phyloP scores from a whole-genome alignment of 352 stramenopile genomes.

The Globisporangium orthogonon region DNA sequence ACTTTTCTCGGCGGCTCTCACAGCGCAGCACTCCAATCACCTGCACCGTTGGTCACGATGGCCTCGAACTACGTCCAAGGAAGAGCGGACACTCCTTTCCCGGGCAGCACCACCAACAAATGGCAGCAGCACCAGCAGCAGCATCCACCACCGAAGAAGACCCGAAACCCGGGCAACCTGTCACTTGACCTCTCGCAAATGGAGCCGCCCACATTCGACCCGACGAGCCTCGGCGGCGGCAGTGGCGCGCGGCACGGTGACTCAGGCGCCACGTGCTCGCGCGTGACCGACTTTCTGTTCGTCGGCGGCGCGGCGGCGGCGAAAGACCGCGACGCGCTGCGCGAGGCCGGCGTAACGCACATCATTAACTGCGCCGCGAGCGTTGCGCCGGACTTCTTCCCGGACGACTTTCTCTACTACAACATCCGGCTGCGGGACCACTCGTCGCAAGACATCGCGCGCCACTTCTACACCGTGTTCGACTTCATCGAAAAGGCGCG shows the following conservation, averaged over 20 bases:
- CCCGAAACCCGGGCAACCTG: conserved; percentile 74
- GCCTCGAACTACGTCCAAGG: neutral
- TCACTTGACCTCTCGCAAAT: conserved; percentile 79
- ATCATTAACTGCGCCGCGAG: conserved; percentile 86
- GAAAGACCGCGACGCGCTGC: conserved; percentile 68
- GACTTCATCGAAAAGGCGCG: conserved; percentile 84
- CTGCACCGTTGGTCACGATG: neutral
- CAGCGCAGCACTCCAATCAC: conserved; percentile 22
- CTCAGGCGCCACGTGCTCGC: conserved; percentile 65
- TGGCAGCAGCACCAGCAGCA: conserved; percentile 7
- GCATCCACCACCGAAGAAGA: conserved; percentile 27
- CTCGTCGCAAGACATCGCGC: conserved; percentile 77
- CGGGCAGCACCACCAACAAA: too few species aligned
- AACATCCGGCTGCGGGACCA: conserved; percentile 87
- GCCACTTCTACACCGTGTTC: conserved; percentile 86
- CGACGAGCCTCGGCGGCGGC: conserved; percentile 8
- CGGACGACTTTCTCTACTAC: conserved; percentile 79
- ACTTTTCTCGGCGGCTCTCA: conserved; percentile 2
- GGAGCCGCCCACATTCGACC: conserved; percentile 32
- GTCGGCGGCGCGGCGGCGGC: conserved; percentile 77
- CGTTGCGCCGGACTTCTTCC: conserved; percentile 68
- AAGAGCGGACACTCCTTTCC: neutral
- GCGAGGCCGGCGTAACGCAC: conserved; percentile 77
- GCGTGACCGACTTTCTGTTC: conserved; percentile 84
- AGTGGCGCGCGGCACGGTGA: conserved; percentile 33